phyloP scores from a whole-genome alignment of 495 filamentous ascomycete species.

The Barbatosphaeria neglecta region DNA sequence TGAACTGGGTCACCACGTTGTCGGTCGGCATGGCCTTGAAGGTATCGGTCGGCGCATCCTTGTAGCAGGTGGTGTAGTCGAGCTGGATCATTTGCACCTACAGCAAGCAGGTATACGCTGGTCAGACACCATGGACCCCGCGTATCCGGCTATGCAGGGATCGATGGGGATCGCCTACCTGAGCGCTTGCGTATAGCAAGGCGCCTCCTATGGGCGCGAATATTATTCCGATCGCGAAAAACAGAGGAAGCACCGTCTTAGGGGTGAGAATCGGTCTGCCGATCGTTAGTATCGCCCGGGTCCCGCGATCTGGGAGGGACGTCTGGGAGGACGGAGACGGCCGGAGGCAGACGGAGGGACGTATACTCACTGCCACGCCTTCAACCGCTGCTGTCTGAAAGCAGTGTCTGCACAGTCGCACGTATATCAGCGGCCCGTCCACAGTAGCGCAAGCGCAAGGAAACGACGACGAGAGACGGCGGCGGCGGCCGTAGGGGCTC shows the following conservation, averaged over 20 bases:
- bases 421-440: slow-evolving; percentile 1
- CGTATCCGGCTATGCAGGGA: too few species aligned
- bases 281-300: not conserved
- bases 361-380: slow-evolving; percentile 81
- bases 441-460: not conserved
- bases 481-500: too few species aligned
- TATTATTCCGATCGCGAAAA: slow-evolving; percentile 75
- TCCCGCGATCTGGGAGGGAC: not conserved
- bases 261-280: slow-evolving; percentile 79
- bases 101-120: not conserved
- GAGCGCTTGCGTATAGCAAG: slow-evolving; percentile 68
- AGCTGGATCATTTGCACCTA: slow-evolving; percentile 19
- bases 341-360: not conserved
- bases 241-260: slow-evolving; percentile 81
- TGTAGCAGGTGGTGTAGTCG: slow-evolving; percentile 65
- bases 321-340: too few species aligned
- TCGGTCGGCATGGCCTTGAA: slow-evolving; percentile 33
- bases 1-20: slow-evolving; percentile 52
- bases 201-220: slow-evolving; percentile 82
- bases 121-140: not conserved
- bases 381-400: slow-evolving; percentile 81
- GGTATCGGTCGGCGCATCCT: slow-evolving; percentile 27
- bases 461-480: not conserved
- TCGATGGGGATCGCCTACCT: slow-evolving; percentile 39
- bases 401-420: slow-evolving; percentile 55